phyloP scores from a whole-genome alignment of 176 grass and related monocot genomes.

The Triticum dicoccoides region DNA sequence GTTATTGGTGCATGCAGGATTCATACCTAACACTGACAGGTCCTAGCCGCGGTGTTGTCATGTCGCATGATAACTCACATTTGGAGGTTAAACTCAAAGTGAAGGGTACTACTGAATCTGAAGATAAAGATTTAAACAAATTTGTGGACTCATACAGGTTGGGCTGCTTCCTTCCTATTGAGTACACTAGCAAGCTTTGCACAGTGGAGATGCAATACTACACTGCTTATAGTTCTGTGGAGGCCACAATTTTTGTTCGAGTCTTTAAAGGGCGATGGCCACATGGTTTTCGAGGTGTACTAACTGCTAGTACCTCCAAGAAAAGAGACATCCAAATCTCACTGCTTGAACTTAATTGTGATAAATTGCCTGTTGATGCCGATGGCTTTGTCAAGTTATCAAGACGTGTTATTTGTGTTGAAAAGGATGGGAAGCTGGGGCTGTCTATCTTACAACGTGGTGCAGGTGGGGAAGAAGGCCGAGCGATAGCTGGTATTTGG shows the following conservation, averaged over 20 bases:
- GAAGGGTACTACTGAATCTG: neutral
- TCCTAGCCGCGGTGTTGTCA: neutral
- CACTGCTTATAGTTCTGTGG: neutral
- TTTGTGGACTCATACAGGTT: neutral
- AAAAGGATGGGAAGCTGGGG: neutral
- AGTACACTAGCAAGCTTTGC: conserved; percentile 1
- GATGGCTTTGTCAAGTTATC: neutral
- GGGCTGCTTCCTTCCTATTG: neutral
- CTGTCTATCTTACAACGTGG: neutral
- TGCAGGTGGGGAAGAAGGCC: neutral
- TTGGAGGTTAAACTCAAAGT: neutral
- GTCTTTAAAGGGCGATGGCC: neutral
- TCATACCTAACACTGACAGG: neutral
- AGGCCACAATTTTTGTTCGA: neutral
- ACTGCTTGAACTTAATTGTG: neutral
- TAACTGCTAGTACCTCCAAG: neutral
- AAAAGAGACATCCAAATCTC: neutral
- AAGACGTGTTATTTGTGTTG: neutral
- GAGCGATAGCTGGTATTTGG: neutral
- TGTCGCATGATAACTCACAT: neutral
- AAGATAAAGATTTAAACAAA: neutral
- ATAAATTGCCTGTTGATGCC: neutral
- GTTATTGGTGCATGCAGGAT: conserved; percentile 4
- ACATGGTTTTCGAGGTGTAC: neutral
- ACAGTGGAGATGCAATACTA: neutral